These are phyloP conservation scores for Kurtzmaniella quercitrusa DNA, from an alignment of 1,139 yeast species.

Conservation along the genomic window DNA sequence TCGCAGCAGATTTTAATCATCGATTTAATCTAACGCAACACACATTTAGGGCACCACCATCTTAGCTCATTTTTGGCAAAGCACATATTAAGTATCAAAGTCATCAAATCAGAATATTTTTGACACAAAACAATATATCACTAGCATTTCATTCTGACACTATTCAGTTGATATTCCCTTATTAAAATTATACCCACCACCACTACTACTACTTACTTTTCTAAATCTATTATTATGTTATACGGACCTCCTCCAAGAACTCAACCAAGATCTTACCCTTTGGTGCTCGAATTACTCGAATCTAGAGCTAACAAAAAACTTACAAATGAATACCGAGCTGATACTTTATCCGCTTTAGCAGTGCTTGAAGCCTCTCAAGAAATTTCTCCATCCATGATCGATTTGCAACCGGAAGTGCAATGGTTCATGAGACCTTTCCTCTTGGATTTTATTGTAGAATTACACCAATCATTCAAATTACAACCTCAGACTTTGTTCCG, in stretches of 20 bases:
- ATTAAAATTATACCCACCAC: background rate
- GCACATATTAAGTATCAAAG: too few relatives aligned
- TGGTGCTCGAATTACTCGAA: conserved; percentile 45
- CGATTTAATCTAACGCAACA: too few relatives aligned
- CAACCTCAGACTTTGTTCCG: conserved; percentile 77
- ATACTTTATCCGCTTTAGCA: conserved; percentile 26
- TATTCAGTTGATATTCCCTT: too few relatives aligned
- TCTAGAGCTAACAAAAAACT: conserved; percentile 39
- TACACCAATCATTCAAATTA: conserved; percentile 72
- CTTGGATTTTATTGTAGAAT: conserved; percentile 76
- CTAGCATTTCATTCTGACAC: too few relatives aligned
- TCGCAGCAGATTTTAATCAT: too few relatives aligned
- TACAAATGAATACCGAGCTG: conserved; percentile 37
- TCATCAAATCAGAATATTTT: too few relatives aligned
- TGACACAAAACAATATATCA: too few relatives aligned
- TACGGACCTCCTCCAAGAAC: conserved; percentile 46
- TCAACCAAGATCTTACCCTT: conserved; percentile 34
- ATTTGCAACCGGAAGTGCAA: conserved; percentile 84
- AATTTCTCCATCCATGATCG: conserved; percentile 71
- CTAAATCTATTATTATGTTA: conserved; percentile 6
- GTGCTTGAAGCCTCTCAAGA: conserved; percentile 26
- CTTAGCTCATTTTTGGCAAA: too few relatives aligned
- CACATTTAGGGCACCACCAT: too few relatives aligned
- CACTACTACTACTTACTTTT: background rate
- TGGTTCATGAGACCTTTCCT: conserved; percentile 92